Evolutionary conservation across 495 filamentous ascomycete genomes (phyloP), one percentile per base, ranked within the genome.

Genomic region (Penicillium paradoxum): DNA sequence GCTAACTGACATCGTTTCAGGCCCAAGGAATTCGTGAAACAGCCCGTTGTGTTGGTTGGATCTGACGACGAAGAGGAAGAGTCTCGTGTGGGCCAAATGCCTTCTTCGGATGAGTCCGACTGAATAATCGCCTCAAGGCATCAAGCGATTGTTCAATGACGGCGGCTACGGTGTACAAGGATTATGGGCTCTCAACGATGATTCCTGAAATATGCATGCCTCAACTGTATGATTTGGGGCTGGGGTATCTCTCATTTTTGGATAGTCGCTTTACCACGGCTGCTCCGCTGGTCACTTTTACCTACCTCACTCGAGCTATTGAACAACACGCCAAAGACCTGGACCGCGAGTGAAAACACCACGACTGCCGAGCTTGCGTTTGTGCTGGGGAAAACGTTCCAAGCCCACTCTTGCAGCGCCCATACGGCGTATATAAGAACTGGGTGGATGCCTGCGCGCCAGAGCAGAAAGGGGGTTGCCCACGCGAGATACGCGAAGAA

Each of bases 341-440:
- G 85, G 13, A 81, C 52, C 24, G 77, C 82, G 46, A 96, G 73
- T 18, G 82, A 80, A 9, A 76, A 78, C 10, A 97, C 88, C 27
- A 96, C 92, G 17, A 84, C 78, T 52, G 72, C 71, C 9, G 91
- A 96, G 67, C 92, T 97, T 41, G 62, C 54, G 46, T 84, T 72
- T 22, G 91, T 96, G 66, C 90, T 96, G n/a, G 93, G 93, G 69
- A 85, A 98, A 2, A 90, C 83, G 63, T 97, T 96, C 93, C 93
- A 98, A 9, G 89, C 90, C 90, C 88, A 92, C 61, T 98, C 93
- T 67, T 98, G 93, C 40, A 81, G 76, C 7, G 76, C 85, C 91
- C 92, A 98, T 1, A 90, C 58, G 3, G 62, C 67, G 63, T 83
- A 88, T 57, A 90, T 82, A 36, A 89, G 59, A 9, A 88, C 54